These are phyloP conservation scores for Kuraishia floccosa DNA, from an alignment of 805 yeast species.

Conservation along the genomic window DNA sequence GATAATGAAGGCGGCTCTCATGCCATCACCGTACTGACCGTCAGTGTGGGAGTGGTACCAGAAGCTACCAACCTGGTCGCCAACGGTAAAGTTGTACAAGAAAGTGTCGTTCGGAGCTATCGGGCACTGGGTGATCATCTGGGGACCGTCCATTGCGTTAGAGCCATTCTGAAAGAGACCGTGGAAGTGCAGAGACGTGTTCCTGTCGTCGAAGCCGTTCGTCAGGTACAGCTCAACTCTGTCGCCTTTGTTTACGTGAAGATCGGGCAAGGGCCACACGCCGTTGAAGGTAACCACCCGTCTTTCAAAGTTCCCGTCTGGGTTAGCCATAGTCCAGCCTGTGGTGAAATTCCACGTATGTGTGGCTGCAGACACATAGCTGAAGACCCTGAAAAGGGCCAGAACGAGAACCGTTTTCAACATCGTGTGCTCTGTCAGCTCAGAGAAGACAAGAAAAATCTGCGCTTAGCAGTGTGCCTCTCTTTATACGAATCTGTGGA, in stretches of 20 bases:
- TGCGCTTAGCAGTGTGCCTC: no score
- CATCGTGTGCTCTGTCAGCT: no score
- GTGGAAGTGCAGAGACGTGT: conserved; percentile 70
- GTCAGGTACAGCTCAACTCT: conserved; percentile 47
- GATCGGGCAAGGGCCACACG: conserved; percentile 77
- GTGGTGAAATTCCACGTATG: conserved; percentile 58
- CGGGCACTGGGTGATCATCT: conserved; percentile 72
- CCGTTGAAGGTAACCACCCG: conserved; percentile 38
- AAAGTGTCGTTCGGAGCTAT: conserved; percentile 57
- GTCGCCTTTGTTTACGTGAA: conserved; percentile 73
- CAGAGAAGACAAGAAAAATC: no score
- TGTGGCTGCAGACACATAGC: conserved; percentile 28
- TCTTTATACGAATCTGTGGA: no score
- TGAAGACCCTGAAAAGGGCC: no score
- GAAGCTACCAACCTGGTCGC: conserved; percentile 61
- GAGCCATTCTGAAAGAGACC: conserved; percentile 61
- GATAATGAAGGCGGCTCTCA: conserved; percentile 56
- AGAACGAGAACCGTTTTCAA: no score
- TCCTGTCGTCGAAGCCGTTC: conserved; percentile 41
- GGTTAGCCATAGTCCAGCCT: conserved; percentile 51
- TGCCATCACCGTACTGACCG: conserved; percentile 69
- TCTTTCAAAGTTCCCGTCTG: conserved; percentile 36
- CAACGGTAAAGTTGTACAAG: conserved; percentile 60
- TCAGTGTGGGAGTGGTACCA: conserved; percentile 83
- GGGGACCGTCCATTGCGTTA: conserved; percentile 67